A percentile compares a stretch with the other conserved stretches of the same genome.
phyloP scores from a whole-genome alignment of 345 rosid species.

The Citropsis articulata region DNA sequence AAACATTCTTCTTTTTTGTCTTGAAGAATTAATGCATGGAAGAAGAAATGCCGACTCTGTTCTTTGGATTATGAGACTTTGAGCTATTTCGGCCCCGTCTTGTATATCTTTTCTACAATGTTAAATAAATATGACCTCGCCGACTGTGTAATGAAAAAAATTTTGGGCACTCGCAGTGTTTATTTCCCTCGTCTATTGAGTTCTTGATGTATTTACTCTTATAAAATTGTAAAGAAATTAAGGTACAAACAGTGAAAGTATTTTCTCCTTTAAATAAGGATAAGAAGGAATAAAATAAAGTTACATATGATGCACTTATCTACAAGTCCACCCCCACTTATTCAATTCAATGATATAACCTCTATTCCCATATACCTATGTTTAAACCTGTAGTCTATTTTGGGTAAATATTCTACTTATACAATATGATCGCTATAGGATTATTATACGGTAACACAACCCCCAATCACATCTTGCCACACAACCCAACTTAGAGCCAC shows the following conservation, averaged over 20 bases:
- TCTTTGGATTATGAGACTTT: neutral
- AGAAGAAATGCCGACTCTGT: neutral
- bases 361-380: neutral
- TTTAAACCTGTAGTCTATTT: neutral
- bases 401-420: neutral
- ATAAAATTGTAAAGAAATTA: too few species aligned
- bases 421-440: neutral
- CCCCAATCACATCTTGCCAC: neutral
- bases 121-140: too few species aligned
- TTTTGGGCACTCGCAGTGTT: too few species aligned
- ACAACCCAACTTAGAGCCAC: neutral
- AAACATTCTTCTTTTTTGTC: neutral
- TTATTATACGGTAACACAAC: neutral
- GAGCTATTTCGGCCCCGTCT: neutral
- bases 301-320: neutral
- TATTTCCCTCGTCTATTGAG: too few species aligned
- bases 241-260: too few species aligned
- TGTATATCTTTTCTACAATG: too few species aligned
- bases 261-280: neutral
- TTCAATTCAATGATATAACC: neutral
- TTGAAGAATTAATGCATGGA: neutral
- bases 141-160: too few species aligned
- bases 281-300: conserved; percentile 1
- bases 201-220: too few species aligned
- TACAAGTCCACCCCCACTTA: neutral